phyloP scores from a whole-genome alignment of 495 filamentous ascomycete genomes.

The Pyronema omphalodes region DNA sequence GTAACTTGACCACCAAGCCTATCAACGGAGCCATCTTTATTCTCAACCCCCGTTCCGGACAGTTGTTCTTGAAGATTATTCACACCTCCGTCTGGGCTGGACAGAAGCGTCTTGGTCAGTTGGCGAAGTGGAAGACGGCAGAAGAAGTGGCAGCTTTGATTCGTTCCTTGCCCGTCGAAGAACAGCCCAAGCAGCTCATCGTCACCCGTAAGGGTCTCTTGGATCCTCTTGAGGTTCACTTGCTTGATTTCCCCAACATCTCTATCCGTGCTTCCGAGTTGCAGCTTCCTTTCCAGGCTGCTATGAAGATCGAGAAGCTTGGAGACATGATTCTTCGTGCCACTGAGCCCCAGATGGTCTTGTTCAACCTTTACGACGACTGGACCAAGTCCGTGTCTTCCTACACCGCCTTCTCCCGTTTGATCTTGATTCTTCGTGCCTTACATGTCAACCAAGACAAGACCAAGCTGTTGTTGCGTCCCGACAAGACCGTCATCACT shows the following conservation, averaged over 20 bases:
- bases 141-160: slow-evolving; percentile 99
- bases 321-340: slow-evolving; percentile 98
- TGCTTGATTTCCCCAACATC: slow-evolving; percentile 98
- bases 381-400: slow-evolving; percentile 98
- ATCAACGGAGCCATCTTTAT: slow-evolving; percentile 99
- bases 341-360: slow-evolving; percentile 97
- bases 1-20: slow-evolving; percentile 96
- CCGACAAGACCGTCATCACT: slow-evolving; percentile 95
- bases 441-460: slow-evolving; percentile 97
- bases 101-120: slow-evolving; percentile 94
- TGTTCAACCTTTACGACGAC: slow-evolving; percentile 98
- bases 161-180: slow-evolving; percentile 89
- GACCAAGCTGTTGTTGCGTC: slow-evolving; percentile 91
- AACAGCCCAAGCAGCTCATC: slow-evolving; percentile 97
- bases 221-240: slow-evolving; percentile 91
- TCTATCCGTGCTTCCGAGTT: slow-evolving; percentile 96
- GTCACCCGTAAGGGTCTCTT: slow-evolving; percentile 94
- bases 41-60: slow-evolving; percentile 95
- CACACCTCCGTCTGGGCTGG: slow-evolving; percentile 99
- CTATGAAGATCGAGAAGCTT: slow-evolving; percentile 99
- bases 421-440: slow-evolving; percentile 87
- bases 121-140: slow-evolving; percentile 99
- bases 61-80: slow-evolving; percentile 98
- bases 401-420: slow-evolving; percentile 93
- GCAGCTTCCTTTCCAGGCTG: slow-evolving; percentile 96